A percentile compares a stretch with the other conserved stretches of the same genome.
Evolutionary conservation across 176 grass and related monocot species (phyloP).

Genomic region (Luzula sylvatica): DNA sequence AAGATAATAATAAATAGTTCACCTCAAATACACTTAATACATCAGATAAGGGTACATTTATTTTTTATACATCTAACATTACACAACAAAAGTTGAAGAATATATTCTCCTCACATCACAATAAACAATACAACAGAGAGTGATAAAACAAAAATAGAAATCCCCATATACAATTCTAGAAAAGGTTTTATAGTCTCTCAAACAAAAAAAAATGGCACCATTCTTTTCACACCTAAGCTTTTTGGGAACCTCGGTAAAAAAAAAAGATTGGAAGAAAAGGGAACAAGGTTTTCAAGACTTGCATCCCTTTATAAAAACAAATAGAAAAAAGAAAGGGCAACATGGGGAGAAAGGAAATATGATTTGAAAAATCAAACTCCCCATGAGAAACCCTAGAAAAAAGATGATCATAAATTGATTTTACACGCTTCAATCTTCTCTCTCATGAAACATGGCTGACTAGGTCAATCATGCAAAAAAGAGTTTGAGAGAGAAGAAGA

Average conservation of each 20-base stretch:
- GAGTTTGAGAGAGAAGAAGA: constrained; percentile 3
- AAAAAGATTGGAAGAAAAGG: constrained; percentile 14
- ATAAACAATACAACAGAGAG: background rate
- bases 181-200: constrained; percentile 15
- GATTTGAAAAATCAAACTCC: constrained; percentile 24
- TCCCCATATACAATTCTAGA: constrained; percentile 13
- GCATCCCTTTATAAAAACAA: constrained; percentile 10
- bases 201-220: constrained; percentile 13
- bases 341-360: constrained; percentile 23
- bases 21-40: background rate
- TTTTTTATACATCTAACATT: constrained; percentile 16
- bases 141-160: constrained; percentile 9
- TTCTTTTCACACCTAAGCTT: constrained; percentile 22
- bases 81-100: background rate
- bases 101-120: constrained; percentile 9
- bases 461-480: constrained; percentile 35
- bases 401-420: background rate
- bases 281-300: constrained; percentile 5
- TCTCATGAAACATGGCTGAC: constrained; percentile 7
- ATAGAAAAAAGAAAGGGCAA: constrained; percentile 16
- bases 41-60: constrained; percentile 18
- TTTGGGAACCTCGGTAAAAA: constrained; percentile 12
- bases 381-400: constrained; percentile 17
- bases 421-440: background rate
- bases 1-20: no score